Evolutionary conservation across 2,329 filamentous ascomycete genomes (phyloP), one percentile per base, ranked within the genome.

Genomic region (Biscogniauxia mediterranea): DNA sequence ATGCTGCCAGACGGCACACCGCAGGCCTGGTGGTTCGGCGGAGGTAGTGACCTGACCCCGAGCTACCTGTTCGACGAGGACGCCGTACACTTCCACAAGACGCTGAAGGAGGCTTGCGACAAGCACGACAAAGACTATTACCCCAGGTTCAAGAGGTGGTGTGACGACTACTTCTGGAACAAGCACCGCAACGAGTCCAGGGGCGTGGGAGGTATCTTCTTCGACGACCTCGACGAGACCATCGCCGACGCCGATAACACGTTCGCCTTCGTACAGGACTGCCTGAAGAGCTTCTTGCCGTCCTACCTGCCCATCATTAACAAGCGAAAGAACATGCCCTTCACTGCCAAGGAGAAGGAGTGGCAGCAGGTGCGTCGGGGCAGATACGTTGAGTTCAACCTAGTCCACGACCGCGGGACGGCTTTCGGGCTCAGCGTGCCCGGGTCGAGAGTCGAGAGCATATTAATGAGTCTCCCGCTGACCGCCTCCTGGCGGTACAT

Each of bases 301-400:
- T 90, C 89, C 0, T 99, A 98, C 73, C 71, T 97, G 1, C 94
- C 95, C 26, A 97, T 99, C 67, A 83, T 99, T 61, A 85, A 93
- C 73, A 89, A 84, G 75, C 83, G 95, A 68, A 98, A 96, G 81
- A 90, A 97, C 70, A 93, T 97, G 92, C 88, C 91, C 0, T 99
- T 87, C 71, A 93, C 87, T 0, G 89, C 90, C 54, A 83, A 88
- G 68, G 91, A 97, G 79, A 97, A 97, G 81, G 87, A 91, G 67
- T 99, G 95, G 95, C 95, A 99, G 80, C 95, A 98, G 80, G 83
- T 99, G 64, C 85, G 95, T 55, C 83, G 95, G 66, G 95, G 95
- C n/a, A 85, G 93, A 71, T 99, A 99, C 75, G 95, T 99, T 65
- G 95, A 99, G 78, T 99, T 99, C 78, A 99, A 99, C 78, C 84